Evolutionary conservation across 257 asterid species (phyloP).

Genomic region (Parsonsia alboflavescens): DNA sequence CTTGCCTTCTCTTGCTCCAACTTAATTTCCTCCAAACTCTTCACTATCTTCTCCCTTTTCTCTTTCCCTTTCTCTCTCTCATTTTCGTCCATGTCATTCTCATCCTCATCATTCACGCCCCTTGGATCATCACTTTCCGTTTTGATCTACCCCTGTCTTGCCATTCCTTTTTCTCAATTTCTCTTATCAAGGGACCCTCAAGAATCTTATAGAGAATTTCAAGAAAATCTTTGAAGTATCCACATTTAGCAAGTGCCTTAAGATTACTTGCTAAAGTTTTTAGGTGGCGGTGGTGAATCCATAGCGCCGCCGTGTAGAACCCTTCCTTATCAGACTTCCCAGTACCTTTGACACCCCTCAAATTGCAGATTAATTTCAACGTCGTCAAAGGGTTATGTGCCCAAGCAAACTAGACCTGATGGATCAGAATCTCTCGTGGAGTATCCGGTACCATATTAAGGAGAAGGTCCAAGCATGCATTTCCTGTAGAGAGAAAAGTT

Average conservation of each 20-base stretch:
- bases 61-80: not conserved
- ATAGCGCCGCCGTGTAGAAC: slow-evolving; percentile 22
- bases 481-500: slow-evolving; percentile 40
- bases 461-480: slow-evolving; percentile 49
- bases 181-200: slow-evolving; percentile 18
- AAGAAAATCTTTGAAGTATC: slow-evolving; percentile 29
- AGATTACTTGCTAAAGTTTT: slow-evolving; percentile 19
- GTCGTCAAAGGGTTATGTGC: slow-evolving; percentile 17
- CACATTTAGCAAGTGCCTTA: slow-evolving; percentile 21
- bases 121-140: not conserved
- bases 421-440: slow-evolving; percentile 7
- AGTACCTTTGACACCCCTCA: slow-evolving; percentile 28
- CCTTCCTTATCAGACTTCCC: slow-evolving; percentile 29
- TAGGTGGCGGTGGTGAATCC: slow-evolving; percentile 22
- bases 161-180: slow-evolving; percentile 3
- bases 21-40: slow-evolving; percentile 18
- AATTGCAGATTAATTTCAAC: slow-evolving; percentile 24
- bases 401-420: slow-evolving; percentile 22
- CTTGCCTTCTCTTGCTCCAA: slow-evolving; percentile 32
- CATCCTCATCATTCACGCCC: not conserved
- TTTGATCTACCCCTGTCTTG: not conserved
- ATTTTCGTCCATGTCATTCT: not conserved
- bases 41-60: slow-evolving; percentile 7
- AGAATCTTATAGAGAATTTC: slow-evolving; percentile 31
- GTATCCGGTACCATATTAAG: slow-evolving; percentile 28